Conservation (phyloP, 805 yeast species). For the Saccharomycopsis fermentans region DNA sequence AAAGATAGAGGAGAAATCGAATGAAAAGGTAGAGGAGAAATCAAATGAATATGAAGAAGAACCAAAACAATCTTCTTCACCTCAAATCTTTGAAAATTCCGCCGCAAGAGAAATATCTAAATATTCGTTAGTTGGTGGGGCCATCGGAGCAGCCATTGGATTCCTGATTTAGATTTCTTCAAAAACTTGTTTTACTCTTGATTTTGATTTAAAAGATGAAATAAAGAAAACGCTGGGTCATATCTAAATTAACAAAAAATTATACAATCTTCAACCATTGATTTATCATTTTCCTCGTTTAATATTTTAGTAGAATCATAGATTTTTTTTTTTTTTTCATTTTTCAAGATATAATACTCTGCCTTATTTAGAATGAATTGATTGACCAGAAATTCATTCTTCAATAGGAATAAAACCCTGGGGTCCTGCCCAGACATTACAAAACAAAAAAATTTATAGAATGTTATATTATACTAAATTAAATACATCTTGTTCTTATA, state of each 20-base stretch:
- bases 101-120: background rate
- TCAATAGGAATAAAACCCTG: too few species aligned
- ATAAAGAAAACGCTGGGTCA: too few species aligned
- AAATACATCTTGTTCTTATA: background rate
- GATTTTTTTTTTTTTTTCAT: background rate
- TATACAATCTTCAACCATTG: background rate
- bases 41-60: background rate
- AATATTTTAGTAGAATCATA: background rate
- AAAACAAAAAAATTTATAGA: background rate
- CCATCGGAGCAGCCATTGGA: background rate
- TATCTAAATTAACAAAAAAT: too few species aligned
- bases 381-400: too few species aligned
- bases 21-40: background rate
- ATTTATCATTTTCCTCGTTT: background rate
- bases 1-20: background rate
- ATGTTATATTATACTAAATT: background rate
- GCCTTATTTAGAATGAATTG: background rate
- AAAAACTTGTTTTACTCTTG: background rate
- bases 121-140: background rate
- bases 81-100: background rate
- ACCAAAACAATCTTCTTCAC: conserved; percentile 7
- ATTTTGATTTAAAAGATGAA: too few species aligned
- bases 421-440: too few species aligned
- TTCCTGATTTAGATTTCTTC: background rate
- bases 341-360: background rate